Base-by-base conservation (phyloP, 83 land plant genomes). In the Larix sibirica region DNA sequence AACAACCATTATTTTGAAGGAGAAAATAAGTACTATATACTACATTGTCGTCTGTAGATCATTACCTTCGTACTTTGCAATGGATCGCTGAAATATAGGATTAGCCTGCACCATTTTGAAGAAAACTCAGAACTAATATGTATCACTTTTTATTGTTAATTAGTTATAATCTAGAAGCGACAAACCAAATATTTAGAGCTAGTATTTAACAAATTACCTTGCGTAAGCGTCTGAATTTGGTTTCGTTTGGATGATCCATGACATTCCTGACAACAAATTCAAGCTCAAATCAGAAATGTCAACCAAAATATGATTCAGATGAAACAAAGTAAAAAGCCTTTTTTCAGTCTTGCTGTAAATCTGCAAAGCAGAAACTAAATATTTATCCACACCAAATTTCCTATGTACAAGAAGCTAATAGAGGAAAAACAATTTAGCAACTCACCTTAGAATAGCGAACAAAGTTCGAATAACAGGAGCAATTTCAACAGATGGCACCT, bases 171-270 rank as follows among this genome's bases (percentile, higher is more conserved):
- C 17, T 47, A 67, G 6, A 69, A 67, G 8, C 28, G 20, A 23
- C 12, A 59, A 73, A 18, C 54, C 24, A 76, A 23, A 16, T 12
- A 54, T 75, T 58, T 10, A 2, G 26, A 18, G 33, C 3, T 4
- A 59, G 23, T 28, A 23, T 13, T 21, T 69, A 14, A 60, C 40
- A 74, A 33, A 54, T 26, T 91, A 93, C 98, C 98, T 89, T 96
- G 28, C 97, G 82, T 3, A 96, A 86, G 62, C 86, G 87, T 62
- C 81, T 84, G 81, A 82, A 96, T 80, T 96, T 96, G 67, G 65
- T 85, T 31, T 96, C 98, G 81, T 90, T 79, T 33, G 98, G 98
- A 81, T 96, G 90, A 67, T 94, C 91, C 74, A 91, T 90, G 75
- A 92, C 86, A 84, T 96, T 96, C 80, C 98, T 96, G 87, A 69